Base-by-base conservation (phyloP, 176 grass and related monocot genomes). In the Cenchrus purpureus region DNA sequence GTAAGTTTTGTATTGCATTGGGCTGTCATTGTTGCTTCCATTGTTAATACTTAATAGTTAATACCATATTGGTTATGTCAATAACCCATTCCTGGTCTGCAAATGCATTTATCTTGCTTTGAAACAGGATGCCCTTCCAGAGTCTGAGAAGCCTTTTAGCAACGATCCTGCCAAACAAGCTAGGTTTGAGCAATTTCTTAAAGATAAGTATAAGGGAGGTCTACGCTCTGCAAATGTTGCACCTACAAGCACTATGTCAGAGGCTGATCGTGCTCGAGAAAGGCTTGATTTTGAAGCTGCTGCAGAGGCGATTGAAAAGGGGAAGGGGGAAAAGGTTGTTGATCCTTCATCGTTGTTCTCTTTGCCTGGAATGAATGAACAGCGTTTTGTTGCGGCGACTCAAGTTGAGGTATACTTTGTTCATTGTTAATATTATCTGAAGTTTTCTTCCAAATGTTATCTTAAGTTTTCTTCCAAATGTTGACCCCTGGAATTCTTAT, bases 251-350 rank as follows among this genome's bases (percentile, higher is more conserved):
- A 86, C 37, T 60, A 85, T 95, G 89, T 98, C 96, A 52, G 93
- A 98, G 42, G 86, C 10, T 61, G 89, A 98, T n/a, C 89, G 93
- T 80, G 96, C 96, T 80, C 88, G 91, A 81, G 93, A 94, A 86
- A 93, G 91, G 64, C 90, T 98, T 54, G 93, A 98, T 76, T 95
- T 98, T 89, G 96, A 98, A 83, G 91, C 96, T 80, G 91, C 96
- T 50, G 93, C 90, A 75, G 93, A 94, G 56, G 86, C 87, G 84
- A 98, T 98, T 80, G 93, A 94, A 83, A 98, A 98, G 43, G 89
- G 74, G 52, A 87, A 86, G 83, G 72, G 50, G 58, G 89, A 83
- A 71, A 88, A 63, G 17, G 22, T 60, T 87, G 81, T 77, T 46
- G 86, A 80, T 76, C 81, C 87, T 86, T 74, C 53, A 65, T 87